Evolutionary conservation across 768 basidiomycete species (phyloP).

Genomic region (Boletus subparvulus): DNA sequence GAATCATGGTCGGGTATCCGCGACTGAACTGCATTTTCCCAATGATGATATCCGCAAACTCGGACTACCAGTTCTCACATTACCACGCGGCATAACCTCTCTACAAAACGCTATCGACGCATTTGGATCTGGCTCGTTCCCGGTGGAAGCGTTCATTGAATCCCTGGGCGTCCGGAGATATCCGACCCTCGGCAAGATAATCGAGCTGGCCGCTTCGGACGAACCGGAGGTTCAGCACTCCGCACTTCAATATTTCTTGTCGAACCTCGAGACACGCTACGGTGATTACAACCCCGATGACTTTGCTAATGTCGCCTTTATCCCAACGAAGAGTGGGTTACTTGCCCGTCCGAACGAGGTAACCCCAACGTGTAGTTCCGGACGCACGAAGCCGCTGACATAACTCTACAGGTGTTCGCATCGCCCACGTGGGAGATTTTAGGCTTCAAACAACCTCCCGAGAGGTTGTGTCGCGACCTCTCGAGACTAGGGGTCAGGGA

Average conservation of each 20-base stretch:
- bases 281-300: slow-evolving; percentile 9
- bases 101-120: neutral
- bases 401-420: slow-evolving; percentile 8
- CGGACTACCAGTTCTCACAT: slow-evolving; percentile 70
- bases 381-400: neutral
- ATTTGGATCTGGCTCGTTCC: no score
- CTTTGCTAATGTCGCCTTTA: slow-evolving; percentile 11
- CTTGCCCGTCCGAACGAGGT: slow-evolving; percentile 13
- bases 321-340: slow-evolving; percentile 7
- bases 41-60: slow-evolving; percentile 61
- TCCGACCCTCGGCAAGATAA: slow-evolving; percentile 6
- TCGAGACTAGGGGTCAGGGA: slow-evolving; percentile 14
- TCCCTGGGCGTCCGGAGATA: neutral
- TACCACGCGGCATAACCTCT: neutral
- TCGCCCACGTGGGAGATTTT: slow-evolving; percentile 6
- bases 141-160: neutral
- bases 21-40: slow-evolving; percentile 77
- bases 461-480: slow-evolving; percentile 1
- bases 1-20: neutral
- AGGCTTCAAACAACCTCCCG: slow-evolving; percentile 6
- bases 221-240: neutral
- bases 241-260: slow-evolving; percentile 14
- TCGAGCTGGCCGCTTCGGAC: slow-evolving; percentile 8
- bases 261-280: slow-evolving; percentile 8
- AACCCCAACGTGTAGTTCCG: neutral